Conservation (phyloP, 1,284 basidiomycete genomes). For the Cutaneotrichosporon mucoides region DNA sequence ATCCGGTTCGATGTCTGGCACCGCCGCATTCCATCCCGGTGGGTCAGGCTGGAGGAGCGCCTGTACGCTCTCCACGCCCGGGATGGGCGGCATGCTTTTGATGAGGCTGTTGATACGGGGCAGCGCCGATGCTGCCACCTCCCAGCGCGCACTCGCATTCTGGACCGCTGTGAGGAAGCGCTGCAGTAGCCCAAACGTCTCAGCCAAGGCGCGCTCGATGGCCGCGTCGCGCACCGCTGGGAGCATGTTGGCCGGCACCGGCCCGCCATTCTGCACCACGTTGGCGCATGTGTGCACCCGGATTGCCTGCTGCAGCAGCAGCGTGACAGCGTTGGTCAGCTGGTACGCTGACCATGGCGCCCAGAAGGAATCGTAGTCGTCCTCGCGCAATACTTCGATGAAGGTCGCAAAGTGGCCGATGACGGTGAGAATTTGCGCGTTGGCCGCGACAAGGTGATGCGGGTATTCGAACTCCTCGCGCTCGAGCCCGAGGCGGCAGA, state of each 20-base stretch:
- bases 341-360: slow-evolving; percentile 15
- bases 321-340: slow-evolving; percentile 15
- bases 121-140: slow-evolving; percentile 14
- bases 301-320: slow-evolving; percentile 18
- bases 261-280: background rate
- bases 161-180: slow-evolving; percentile 11
- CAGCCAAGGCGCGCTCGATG: background rate
- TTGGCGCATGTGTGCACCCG: slow-evolving; percentile 8
- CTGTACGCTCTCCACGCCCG: slow-evolving; percentile 16
- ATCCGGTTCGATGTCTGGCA: slow-evolving; percentile 7
- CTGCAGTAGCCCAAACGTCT: slow-evolving; percentile 6
- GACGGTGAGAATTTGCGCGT: slow-evolving; percentile 5
- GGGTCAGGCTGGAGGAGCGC: background rate
- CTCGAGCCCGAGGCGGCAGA: slow-evolving; percentile 19
- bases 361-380: slow-evolving; percentile 14
- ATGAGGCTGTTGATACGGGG: slow-evolving; percentile 15
- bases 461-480: slow-evolving; percentile 15
- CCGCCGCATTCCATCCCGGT: background rate
- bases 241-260: background rate
- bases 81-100: slow-evolving; percentile 15
- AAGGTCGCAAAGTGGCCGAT: slow-evolving; percentile 10
- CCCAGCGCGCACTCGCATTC: slow-evolving; percentile 6
- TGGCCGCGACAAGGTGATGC: slow-evolving; percentile 5
- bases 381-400: slow-evolving; percentile 6
- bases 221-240: background rate